Base-by-base conservation (phyloP, 2,329 filamentous ascomycete species). In the Ilyonectria mors-panacis region DNA sequence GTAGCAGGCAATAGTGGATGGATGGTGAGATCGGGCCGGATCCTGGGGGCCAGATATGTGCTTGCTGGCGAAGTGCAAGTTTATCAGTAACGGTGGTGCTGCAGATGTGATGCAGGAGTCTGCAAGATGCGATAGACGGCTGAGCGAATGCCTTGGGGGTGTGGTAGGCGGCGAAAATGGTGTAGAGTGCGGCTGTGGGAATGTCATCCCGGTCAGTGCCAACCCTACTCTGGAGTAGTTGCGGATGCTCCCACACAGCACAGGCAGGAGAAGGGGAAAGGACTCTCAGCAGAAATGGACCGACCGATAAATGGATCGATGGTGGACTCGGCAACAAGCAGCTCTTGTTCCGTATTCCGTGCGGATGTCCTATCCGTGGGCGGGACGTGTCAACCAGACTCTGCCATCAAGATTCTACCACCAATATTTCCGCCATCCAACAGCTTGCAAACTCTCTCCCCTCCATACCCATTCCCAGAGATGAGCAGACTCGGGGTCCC, bases 1-100 rank as follows among this genome's bases (percentile, higher is more conserved):
- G 10, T 9, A 23, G 45, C 45, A 53, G 35, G 23, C 23, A 35
- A 44, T n/a, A 47, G 51, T 21, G 57, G 30, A 21, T 51, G 47
- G n/a, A 37, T 62, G 63, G 58, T 58, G 21, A 66, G 63, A 47
- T 66, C 63, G 39, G 63, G 37, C 63, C 63, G 54, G 30, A 30
- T 28, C 50, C 60, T 57, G 57, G 44, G 63, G 57, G 63, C 44
- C n/a, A 45, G 39, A 60, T 60, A 55, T 23, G n/a, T 23, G 28
- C 55, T 23, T 28, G 33, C 42, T 47, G 7, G 57, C 54, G 45
- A 17, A 26, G 23, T 47, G 47, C 42, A 45, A 50, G 54, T 53
- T 59, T 19, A 59, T 47, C 42, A 13, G 54, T 33, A 23, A 45
- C 47, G 30, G 2, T 21, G 28, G n/a, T 59, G 47, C 61, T 35